Percentiles rank a stretch among this genome's conserved stretches.
These are phyloP conservation scores for Phenoliferia sp. DNA, from an alignment of 1,284 basidiomycete genomes.

Conservation along the genomic window DNA sequence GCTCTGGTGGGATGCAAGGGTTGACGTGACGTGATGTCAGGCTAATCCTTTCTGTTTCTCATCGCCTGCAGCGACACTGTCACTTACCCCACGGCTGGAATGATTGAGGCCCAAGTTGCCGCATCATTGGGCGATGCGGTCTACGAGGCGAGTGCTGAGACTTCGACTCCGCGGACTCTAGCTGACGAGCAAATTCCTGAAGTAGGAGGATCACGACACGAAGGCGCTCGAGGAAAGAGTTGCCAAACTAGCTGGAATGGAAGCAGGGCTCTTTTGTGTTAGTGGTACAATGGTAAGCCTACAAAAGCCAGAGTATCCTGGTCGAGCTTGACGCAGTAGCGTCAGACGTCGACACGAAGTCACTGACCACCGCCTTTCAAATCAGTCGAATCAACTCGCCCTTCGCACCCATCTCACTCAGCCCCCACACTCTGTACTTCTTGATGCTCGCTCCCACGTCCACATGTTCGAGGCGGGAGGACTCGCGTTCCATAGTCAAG, in stretches of 20 bases:
- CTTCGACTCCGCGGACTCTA: no score
- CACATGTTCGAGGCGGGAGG: slow-evolving; percentile 72
- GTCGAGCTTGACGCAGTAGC: no score
- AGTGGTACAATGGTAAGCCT: slow-evolving; percentile 89
- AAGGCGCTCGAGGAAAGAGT: slow-evolving; percentile 69
- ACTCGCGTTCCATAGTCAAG: slow-evolving; percentile 85
- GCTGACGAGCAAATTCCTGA: no score
- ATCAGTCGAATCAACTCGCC: slow-evolving; percentile 51
- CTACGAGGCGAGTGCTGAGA: not conserved
- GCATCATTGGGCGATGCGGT: not conserved
- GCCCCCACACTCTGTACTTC: slow-evolving; percentile 78
- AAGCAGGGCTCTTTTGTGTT: slow-evolving; percentile 75
- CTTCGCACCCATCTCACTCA: slow-evolving; percentile 82
- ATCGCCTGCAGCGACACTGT: not conserved
- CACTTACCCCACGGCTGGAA: not conserved
- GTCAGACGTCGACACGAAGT: not conserved
- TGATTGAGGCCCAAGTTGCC: not conserved
- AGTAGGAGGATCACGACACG: slow-evolving; percentile 50
- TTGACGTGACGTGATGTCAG: no score
- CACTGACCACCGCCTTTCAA: not conserved
- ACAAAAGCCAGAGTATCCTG: no score
- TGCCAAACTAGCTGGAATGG: slow-evolving; percentile 77
- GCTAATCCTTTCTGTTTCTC: no score
- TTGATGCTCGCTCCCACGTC: slow-evolving; percentile 78
- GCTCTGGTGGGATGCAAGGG: not conserved